A percentile compares a stretch with the other conserved stretches of the same genome.
Conservation (phyloP, 306 rosid genomes). For the Cicer chorassanicum region DNA sequence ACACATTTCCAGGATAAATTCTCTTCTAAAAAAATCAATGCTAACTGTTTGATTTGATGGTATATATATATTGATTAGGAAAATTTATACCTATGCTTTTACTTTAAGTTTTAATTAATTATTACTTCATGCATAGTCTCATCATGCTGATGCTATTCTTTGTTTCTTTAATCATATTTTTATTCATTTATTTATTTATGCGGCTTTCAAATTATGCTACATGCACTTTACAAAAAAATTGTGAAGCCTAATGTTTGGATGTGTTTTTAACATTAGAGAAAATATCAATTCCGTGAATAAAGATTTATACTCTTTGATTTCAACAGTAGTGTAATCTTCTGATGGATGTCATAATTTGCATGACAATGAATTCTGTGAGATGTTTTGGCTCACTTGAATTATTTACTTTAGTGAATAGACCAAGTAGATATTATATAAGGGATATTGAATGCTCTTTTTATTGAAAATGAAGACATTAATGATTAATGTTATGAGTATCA, state of each 20-base stretch:
- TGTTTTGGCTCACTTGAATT: conserved; percentile 12
- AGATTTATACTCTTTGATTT: neutral
- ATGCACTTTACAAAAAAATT: neutral
- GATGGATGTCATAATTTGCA: conserved; percentile 7
- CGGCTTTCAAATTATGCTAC: neutral
- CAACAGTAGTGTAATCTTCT: neutral
- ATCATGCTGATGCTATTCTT: conserved; percentile 16
- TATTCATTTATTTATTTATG: neutral
- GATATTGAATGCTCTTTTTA: neutral
- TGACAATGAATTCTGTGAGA: neutral
- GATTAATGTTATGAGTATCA: too few relatives aligned
- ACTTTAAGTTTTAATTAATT: conserved; percentile 4
- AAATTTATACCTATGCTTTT: neutral
- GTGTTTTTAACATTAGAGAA: conserved; percentile 1
- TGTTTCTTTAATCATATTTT: neutral
- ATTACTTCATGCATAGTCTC: conserved; percentile 14
- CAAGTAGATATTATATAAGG: neutral
- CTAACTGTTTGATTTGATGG: conserved; percentile 37
- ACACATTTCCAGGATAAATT: conserved; percentile 46
- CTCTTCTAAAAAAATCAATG: conserved; percentile 41
- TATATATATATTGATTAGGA: conserved; percentile 7
- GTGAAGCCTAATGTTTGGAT: conserved; percentile 14
- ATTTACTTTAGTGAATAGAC: neutral
- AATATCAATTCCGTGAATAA: conserved; percentile 14
- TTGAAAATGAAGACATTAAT: neutral